Evolutionary conservation across 352 stramenopile genomes (phyloP).

Genomic region (Globisporangium paroecandrum): DNA sequence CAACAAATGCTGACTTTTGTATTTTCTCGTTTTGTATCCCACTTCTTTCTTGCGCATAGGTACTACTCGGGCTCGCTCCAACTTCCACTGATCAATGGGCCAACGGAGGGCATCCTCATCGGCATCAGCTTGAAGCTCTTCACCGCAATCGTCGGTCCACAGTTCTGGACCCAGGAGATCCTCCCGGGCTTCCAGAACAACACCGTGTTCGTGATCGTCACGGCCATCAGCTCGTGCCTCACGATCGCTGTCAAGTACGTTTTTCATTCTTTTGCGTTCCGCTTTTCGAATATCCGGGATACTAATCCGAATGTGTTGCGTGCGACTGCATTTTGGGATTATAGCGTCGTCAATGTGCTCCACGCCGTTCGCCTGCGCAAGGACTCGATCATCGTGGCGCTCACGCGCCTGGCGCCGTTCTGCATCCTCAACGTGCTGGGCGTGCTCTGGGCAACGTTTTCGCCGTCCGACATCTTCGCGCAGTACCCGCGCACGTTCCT

Average conservation of each 20-base stretch:
- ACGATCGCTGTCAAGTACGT: slow-evolving; percentile 81
- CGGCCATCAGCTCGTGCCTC: slow-evolving; percentile 47
- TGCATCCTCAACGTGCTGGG: slow-evolving; percentile 69
- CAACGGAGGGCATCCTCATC: slow-evolving; percentile 94
- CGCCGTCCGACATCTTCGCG: slow-evolving; percentile 69
- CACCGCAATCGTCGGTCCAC: slow-evolving; percentile 52
- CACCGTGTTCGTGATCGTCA: slow-evolving; percentile 72
- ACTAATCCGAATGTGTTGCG: not conserved
- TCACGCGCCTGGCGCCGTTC: slow-evolving; percentile 78
- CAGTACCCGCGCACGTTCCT: slow-evolving; percentile 78
- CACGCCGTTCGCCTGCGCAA: slow-evolving; percentile 63
- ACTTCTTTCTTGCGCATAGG: slow-evolving; percentile 14
- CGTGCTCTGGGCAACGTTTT: slow-evolving; percentile 65
- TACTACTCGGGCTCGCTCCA: slow-evolving; percentile 95
- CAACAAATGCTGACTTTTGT: not conserved
- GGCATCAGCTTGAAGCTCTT: slow-evolving; percentile 72
- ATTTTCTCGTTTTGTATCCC: not conserved
- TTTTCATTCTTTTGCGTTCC: not conserved
- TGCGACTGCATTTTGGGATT: not conserved
- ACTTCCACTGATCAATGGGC: slow-evolving; percentile 95
- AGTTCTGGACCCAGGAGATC: slow-evolving; percentile 69
- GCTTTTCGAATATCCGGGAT: slow-evolving; percentile 2
- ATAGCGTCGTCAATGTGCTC: slow-evolving; percentile 67
- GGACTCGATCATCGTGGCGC: slow-evolving; percentile 73
- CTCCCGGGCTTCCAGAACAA: slow-evolving; percentile 76